Percentiles rank a stretch among this genome's conserved stretches.
phyloP scores from a whole-genome alignment of 148 eudicot species.

The Fagopyrum esculentum region DNA sequence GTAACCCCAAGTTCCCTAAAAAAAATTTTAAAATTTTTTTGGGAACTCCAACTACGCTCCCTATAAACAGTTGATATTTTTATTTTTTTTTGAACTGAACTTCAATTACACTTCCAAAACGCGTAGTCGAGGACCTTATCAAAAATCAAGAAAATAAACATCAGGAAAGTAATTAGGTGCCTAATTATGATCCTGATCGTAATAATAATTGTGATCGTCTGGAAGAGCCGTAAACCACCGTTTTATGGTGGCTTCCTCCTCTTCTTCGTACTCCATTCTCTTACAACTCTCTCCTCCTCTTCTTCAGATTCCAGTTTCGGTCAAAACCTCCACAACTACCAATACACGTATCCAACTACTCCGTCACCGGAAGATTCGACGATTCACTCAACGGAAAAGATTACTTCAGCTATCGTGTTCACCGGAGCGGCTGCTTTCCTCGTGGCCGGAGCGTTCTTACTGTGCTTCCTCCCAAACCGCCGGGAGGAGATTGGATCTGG shows the following conservation, averaged over 20 bases:
- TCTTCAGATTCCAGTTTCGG: not conserved
- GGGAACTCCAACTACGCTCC: no score
- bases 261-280: not conserved
- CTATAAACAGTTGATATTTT: no score
- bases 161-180: not conserved
- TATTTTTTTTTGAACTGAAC: no score
- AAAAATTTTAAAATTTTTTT: no score
- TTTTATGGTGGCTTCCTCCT: not conserved
- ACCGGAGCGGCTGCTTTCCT: constrained; percentile 57
- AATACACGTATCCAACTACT: not conserved
- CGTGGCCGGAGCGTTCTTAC: constrained; percentile 43
- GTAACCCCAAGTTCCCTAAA: no score
- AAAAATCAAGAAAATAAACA: no score
- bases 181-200: not conserved
- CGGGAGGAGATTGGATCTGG: constrained; percentile 2
- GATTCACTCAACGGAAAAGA: constrained; percentile 28
- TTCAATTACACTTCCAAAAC: no score
- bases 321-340: not conserved
- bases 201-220: not conserved
- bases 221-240: not conserved
- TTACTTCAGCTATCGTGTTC: constrained; percentile 47
- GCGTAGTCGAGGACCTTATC: no score
- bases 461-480: constrained; percentile 13
- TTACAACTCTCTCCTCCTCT: not conserved
- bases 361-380: not conserved